Conservation (phyloP, 495 filamentous ascomycete species). For the Chaetomium cochliodes region DNA sequence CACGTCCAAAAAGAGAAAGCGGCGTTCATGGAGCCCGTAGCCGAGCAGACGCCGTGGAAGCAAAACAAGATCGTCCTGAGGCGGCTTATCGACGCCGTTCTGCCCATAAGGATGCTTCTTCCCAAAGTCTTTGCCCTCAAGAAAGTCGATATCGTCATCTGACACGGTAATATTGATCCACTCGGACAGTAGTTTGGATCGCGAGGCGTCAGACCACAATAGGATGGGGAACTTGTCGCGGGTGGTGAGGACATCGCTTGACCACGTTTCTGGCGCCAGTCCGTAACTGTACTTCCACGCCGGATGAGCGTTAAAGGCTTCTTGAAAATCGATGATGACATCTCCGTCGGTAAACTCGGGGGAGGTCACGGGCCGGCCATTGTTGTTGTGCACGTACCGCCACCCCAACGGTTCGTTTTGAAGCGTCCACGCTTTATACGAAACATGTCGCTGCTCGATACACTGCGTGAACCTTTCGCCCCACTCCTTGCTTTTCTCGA, state of each 20-base stretch:
- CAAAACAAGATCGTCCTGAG: not conserved
- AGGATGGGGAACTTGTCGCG: constrained; percentile 9
- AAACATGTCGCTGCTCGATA: constrained; percentile 1
- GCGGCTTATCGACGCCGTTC: not conserved
- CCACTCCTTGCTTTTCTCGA: not conserved
- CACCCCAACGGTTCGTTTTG: not conserved
- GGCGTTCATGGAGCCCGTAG: not conserved
- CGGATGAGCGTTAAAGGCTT: constrained; percentile 5
- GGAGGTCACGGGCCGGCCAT: not conserved
- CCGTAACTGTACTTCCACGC: constrained; percentile 1
- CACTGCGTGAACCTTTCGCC: not conserved
- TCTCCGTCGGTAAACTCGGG: constrained; percentile 3
- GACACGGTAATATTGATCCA: not conserved
- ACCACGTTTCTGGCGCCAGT: not conserved
- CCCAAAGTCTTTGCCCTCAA: not conserved
- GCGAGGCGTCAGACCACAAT: not conserved
- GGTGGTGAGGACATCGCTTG: not conserved
- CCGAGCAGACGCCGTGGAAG: not conserved
- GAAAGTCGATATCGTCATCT: constrained; percentile 2
- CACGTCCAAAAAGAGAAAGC: not conserved
- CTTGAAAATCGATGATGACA: constrained; percentile 6
- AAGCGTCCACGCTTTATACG: constrained; percentile 7
- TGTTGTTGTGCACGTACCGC: not conserved
- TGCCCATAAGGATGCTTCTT: not conserved
- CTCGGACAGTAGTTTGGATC: not conserved